Evolutionary conservation across 352 stramenopile species (phyloP).

Genomic region (Aphanomyces stellatus): DNA sequence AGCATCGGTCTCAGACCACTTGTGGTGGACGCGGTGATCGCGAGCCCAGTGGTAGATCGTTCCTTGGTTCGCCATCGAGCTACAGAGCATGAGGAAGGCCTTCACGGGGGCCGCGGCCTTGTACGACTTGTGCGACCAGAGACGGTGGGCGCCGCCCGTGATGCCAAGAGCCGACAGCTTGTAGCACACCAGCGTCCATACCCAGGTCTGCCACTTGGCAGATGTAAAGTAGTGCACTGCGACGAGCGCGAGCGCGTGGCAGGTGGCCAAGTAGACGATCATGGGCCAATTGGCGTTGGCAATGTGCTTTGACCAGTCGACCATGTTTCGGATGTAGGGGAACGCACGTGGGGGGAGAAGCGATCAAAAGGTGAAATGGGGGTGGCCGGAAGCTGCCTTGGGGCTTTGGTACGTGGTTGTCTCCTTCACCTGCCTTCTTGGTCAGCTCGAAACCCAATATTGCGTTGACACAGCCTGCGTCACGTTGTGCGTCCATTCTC

Average conservation of each 20-base stretch:
- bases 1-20: slow-evolving; percentile 94
- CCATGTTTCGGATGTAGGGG: too few relatives aligned
- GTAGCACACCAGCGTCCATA: slow-evolving; percentile 84
- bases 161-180: slow-evolving; percentile 89
- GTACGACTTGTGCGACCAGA: slow-evolving; percentile 96
- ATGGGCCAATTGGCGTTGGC: not conserved
- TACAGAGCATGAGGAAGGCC: slow-evolving; percentile 96
- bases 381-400: too few relatives aligned
- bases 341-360: too few relatives aligned
- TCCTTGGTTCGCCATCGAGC: slow-evolving; percentile 97
- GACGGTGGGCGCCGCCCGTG: slow-evolving; percentile 94
- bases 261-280: slow-evolving; percentile 79
- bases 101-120: slow-evolving; percentile 87
- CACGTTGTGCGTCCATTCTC: too few relatives aligned
- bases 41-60: slow-evolving; percentile 97
- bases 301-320: not conserved
- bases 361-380: too few relatives aligned
- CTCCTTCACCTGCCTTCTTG: too few relatives aligned
- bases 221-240: slow-evolving; percentile 46
- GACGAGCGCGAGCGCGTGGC: slow-evolving; percentile 60
- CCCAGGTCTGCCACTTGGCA: slow-evolving; percentile 55
- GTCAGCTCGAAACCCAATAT: too few relatives aligned
- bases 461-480: too few relatives aligned
- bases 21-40: slow-evolving; percentile 99
- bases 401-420: too few relatives aligned